Percentiles rank a stretch among this genome's conserved stretches.
These are phyloP conservation scores for Prunus davidiana DNA, from an alignment of 306 rosid species.

Conservation along the genomic window DNA sequence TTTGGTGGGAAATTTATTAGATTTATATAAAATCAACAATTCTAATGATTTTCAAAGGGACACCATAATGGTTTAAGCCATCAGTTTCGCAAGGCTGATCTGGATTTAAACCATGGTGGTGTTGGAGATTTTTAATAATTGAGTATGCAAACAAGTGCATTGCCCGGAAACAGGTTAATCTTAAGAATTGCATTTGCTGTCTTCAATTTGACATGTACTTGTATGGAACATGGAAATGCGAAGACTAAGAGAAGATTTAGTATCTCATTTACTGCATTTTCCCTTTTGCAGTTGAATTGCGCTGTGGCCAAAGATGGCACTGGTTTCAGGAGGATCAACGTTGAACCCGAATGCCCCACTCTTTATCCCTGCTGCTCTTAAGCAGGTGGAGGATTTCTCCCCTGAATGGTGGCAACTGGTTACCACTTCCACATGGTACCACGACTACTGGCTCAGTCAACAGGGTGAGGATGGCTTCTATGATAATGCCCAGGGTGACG, in stretches of 20 bases:
- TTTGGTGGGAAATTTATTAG: not conserved
- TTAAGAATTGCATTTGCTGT: not conserved
- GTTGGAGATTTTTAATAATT: not conserved
- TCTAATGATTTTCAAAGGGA: not conserved
- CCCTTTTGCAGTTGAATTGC: not conserved
- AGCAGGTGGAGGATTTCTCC: constrained; percentile 89
- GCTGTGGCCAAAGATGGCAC: constrained; percentile 46
- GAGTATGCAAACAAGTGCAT: not conserved
- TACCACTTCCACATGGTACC: constrained; percentile 80
- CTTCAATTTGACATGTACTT: not conserved
- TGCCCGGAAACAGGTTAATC: not conserved
- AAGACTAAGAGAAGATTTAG: not conserved
- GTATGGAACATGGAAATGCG: not conserved
- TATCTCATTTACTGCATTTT: not conserved
- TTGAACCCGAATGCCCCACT: constrained; percentile 86
- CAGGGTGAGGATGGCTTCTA: constrained; percentile 54
- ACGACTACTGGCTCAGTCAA: constrained; percentile 78
- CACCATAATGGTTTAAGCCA: not conserved
- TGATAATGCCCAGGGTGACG: constrained; percentile 28
- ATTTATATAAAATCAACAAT: not conserved
- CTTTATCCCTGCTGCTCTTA: constrained; percentile 72
- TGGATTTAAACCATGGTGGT: not conserved
- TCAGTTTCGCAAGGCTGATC: not conserved
- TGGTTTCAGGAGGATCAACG: constrained; percentile 65
- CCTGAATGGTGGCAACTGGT: constrained; percentile 95